A percentile compares a stretch with the other conserved stretches of the same genome.
phyloP scores from a whole-genome alignment of 176 grass and related monocot species.

The Avena insularis region DNA sequence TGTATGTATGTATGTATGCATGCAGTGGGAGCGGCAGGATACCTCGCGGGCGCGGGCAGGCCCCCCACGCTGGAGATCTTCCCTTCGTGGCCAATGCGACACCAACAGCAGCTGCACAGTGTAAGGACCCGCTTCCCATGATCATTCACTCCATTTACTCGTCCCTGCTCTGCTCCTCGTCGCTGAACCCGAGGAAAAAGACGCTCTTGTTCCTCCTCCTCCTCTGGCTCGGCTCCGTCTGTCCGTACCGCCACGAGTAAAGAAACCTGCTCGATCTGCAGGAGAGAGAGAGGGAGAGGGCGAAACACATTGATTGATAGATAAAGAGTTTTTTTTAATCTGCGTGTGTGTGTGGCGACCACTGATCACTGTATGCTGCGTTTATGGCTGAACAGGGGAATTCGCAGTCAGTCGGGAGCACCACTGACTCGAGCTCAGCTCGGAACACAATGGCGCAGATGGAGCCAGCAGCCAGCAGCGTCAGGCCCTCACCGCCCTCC shows the following conservation, averaged over 20 bases:
- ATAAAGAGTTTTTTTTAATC: background rate
- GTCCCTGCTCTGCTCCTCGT: background rate
- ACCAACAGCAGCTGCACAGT: slow-evolving; percentile 65
- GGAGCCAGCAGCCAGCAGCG: slow-evolving; percentile 66
- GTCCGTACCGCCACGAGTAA: background rate
- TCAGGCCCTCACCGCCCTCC: slow-evolving; percentile 36
- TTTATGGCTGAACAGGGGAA: slow-evolving; percentile 77
- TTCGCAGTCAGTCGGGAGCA: slow-evolving; percentile 82
- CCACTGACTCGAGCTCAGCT: slow-evolving; percentile 89
- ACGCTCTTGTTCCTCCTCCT: slow-evolving; percentile 3
- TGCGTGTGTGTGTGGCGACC: slow-evolving; percentile 15
- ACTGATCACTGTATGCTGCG: slow-evolving; percentile 39
- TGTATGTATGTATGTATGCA: slow-evolving; percentile 43
- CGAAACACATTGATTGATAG: background rate
- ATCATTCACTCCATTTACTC: slow-evolving; percentile 36
- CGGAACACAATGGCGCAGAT: slow-evolving; percentile 76
- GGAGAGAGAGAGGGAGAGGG: too few species aligned
- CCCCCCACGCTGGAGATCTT: slow-evolving; percentile 94
- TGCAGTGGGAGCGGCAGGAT: slow-evolving; percentile 54
- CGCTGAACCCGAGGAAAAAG: slow-evolving; percentile 61
- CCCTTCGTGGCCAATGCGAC: slow-evolving; percentile 86
- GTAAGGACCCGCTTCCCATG: slow-evolving; percentile 47
- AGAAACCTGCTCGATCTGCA: background rate
- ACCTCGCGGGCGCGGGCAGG: slow-evolving; percentile 45
- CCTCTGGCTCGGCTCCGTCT: background rate